Conservation (phyloP, 1,284 basidiomycete genomes). For the Pascua guehoae region DNA sequence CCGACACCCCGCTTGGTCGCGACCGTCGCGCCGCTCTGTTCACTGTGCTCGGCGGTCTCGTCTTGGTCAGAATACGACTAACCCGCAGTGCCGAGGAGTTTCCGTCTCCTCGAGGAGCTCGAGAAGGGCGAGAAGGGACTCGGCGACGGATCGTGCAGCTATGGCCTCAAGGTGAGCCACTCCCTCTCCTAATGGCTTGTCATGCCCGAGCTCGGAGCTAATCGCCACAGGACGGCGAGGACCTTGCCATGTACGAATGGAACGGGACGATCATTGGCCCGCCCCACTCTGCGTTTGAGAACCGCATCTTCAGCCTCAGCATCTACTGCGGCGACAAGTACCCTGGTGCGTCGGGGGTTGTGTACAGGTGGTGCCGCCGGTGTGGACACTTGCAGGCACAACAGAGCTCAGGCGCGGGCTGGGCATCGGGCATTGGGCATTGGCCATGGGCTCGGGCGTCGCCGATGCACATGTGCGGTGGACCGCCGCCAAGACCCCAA, state of each 20-base stretch:
- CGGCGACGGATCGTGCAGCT: slow-evolving; percentile 94
- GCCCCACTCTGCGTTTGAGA: slow-evolving; percentile 96
- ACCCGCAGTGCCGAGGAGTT: slow-evolving; percentile 83
- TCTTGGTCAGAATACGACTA: background rate
- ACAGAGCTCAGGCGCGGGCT: too few relatives aligned
- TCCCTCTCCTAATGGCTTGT: too few relatives aligned
- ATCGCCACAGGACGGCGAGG: too few relatives aligned
- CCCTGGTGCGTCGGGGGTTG: slow-evolving; percentile 61
- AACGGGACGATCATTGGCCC: slow-evolving; percentile 98
- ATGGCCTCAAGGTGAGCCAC: slow-evolving; percentile 66
- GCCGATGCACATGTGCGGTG: too few relatives aligned
- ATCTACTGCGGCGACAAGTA: slow-evolving; percentile 80
- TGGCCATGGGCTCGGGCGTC: too few relatives aligned
- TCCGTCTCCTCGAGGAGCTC: slow-evolving; percentile 92
- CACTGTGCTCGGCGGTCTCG: background rate
- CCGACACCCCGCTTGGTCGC: too few relatives aligned
- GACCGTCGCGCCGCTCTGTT: too few relatives aligned
- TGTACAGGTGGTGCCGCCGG: too few relatives aligned
- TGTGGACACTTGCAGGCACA: too few relatives aligned
- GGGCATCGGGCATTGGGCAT: too few relatives aligned
- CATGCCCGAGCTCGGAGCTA: too few relatives aligned
- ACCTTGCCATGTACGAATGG: slow-evolving; percentile 98
- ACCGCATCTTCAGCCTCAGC: slow-evolving; percentile 94
- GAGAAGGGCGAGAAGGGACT: slow-evolving; percentile 99
- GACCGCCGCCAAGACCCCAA: too few relatives aligned